Evolutionary conservation across 306 rosid genomes (phyloP), one percentile per base, ranked within the genome.

Genomic region (Cicer bijugum): DNA sequence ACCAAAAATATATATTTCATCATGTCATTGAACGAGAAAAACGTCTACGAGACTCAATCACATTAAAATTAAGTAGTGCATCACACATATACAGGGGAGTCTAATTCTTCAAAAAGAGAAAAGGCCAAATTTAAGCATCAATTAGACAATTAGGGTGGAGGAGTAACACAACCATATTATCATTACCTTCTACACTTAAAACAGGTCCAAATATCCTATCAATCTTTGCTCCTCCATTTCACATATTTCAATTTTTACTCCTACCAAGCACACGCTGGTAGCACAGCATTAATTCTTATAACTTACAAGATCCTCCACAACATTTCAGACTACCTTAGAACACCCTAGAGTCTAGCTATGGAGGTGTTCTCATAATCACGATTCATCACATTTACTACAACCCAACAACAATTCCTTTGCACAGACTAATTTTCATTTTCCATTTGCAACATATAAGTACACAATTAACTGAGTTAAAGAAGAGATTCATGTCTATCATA

Each of bases 211-310:
- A 14, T 28, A 58, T 33, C 15, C 39, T 48, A 48, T 50, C 28
- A 12, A 58, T 67, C 42, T 33, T 19, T 42, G 11, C 59, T 71
- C 39, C 56, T 73, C 53, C 56, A 66, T 55, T 47, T 71, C 2
- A 50, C 75, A 57, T 39, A 66, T 63, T 66, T 55, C 71, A 46
- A 50, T 51, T 72, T 72, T 42, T 8, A 44, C 48, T 77, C 76
- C 10, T 62, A 68, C 74, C 6, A 52, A 73, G 35, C 47, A 47
- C 70, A 56, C 2, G 4, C 47, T 11, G 42, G 47, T 10, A 9
- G 56, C 10, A 1, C 20, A 9, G 4, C 37, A 39, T 9, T 59
- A 23, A 9, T 8, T 48, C 51, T 38, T 7, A 65, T 23, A 46
- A 67, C 58, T 37, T 5, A 46, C 66, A 56, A 57, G 45, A 38